phyloP scores from a whole-genome alignment of 768 basidiomycete species.

The Lentinula edodes region DNA sequence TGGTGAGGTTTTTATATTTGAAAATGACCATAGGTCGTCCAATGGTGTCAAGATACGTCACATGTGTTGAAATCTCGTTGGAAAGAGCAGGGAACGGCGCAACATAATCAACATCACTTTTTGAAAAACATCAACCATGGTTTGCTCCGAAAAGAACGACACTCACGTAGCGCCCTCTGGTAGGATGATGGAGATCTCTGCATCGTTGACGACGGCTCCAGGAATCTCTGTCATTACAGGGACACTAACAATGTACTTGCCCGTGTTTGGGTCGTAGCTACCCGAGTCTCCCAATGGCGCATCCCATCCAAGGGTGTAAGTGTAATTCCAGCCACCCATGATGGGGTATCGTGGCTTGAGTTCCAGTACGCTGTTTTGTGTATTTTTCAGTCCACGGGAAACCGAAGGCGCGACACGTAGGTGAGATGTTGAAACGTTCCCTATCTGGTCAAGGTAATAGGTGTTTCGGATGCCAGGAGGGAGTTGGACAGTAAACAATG shows the following conservation, averaged over 20 bases:
- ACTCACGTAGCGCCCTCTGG: constrained; percentile 96
- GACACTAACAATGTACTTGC: constrained; percentile 69
- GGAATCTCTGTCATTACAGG: constrained; percentile 83
- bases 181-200: constrained; percentile 72
- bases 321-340: constrained; percentile 97
- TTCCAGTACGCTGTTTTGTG: constrained; percentile 67
- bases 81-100: constrained; percentile 74
- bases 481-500: constrained; percentile 71
- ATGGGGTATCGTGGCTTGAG: constrained; percentile 87
- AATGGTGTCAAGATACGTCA: constrained; percentile 86
- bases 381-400: constrained; percentile 38
- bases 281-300: constrained; percentile 74
- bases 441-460: constrained; percentile 89
- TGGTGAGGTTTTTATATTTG: constrained; percentile 67
- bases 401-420: constrained; percentile 67
- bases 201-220: constrained; percentile 76
- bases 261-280: constrained; percentile 54
- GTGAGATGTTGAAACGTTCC: constrained; percentile 93
- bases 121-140: not conserved
- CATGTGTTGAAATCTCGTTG: constrained; percentile 59
- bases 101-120: constrained; percentile 70
- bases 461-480: constrained; percentile 77
- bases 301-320: constrained; percentile 92
- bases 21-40: constrained; percentile 81
- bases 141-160: not conserved